phyloP scores from a whole-genome alignment of 768 basidiomycete genomes.

The Trametes sanguinea region DNA sequence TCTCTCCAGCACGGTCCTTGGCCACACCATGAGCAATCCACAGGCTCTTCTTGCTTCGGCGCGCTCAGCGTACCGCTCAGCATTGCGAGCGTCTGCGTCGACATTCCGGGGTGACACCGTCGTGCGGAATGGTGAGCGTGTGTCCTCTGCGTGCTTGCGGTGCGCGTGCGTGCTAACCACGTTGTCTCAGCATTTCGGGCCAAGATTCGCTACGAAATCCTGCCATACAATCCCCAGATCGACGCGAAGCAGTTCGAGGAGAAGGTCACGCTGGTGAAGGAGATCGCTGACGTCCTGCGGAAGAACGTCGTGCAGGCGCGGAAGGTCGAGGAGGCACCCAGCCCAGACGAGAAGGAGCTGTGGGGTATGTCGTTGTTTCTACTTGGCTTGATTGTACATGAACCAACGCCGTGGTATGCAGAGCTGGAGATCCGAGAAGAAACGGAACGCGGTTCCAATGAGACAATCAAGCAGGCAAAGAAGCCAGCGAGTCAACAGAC shows the following conservation, averaged over 20 bases:
- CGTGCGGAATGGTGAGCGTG: constrained; percentile 28
- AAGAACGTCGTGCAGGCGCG: constrained; percentile 86
- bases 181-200: constrained; percentile 60
- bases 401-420: constrained; percentile 32
- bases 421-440: constrained; percentile 74
- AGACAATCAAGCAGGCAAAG: constrained; percentile 66
- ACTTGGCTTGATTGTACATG: neutral
- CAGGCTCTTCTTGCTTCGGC: constrained; percentile 57
- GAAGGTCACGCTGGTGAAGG: constrained; percentile 59
- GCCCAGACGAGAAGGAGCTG: constrained; percentile 42
- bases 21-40: constrained; percentile 28
- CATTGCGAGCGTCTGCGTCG: constrained; percentile 63
- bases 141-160: constrained; percentile 16
- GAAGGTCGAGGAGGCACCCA: constrained; percentile 41
- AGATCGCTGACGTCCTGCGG: constrained; percentile 73
- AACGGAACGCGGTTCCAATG: constrained; percentile 87
- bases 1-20: neutral
- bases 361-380: constrained; percentile 52
- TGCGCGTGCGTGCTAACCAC: constrained; percentile 14
- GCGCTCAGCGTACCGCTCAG: constrained; percentile 71
- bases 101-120: constrained; percentile 63
- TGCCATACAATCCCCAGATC: constrained; percentile 42
- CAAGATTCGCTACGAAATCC: constrained; percentile 66
- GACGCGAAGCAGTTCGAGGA: constrained; percentile 53
- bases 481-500: neutral